These are phyloP conservation scores for Fraxinus americana DNA, from an alignment of 257 asterid genomes.

Conservation along the genomic window DNA sequence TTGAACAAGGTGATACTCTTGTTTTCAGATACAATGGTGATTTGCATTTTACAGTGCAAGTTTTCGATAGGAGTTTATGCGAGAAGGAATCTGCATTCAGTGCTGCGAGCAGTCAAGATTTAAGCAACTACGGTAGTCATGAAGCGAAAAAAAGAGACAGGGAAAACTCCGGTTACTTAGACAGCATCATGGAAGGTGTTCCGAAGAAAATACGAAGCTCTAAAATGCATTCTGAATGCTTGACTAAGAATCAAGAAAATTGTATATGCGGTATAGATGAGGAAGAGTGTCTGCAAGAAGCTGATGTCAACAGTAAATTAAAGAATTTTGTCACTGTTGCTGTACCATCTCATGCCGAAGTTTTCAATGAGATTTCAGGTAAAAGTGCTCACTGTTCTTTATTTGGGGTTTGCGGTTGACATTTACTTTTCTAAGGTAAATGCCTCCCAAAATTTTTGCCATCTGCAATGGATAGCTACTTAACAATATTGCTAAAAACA, in stretches of 20 bases:
- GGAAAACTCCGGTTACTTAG: slow-evolving; percentile 49
- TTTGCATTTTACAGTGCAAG: slow-evolving; percentile 66
- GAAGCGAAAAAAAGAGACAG: slow-evolving; percentile 56
- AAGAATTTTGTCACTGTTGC: slow-evolving; percentile 58
- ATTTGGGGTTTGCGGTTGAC: slow-evolving; percentile 1
- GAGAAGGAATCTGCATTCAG: slow-evolving; percentile 72
- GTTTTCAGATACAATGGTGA: slow-evolving; percentile 74
- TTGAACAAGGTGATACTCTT: slow-evolving; percentile 51
- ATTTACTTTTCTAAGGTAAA: slow-evolving; percentile 11
- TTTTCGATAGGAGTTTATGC: slow-evolving; percentile 70
- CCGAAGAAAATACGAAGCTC: slow-evolving; percentile 69
- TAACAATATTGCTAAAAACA: background rate
- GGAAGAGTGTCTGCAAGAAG: slow-evolving; percentile 38
- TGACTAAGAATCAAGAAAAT: slow-evolving; percentile 30
- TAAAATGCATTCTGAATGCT: slow-evolving; percentile 37
- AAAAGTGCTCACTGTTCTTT: slow-evolving; percentile 5
- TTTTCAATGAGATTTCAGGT: slow-evolving; percentile 54
- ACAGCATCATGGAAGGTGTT: slow-evolving; percentile 52
- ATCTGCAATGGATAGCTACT: background rate
- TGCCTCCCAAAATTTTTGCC: background rate
- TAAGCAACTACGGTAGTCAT: slow-evolving; percentile 36
- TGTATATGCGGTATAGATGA: slow-evolving; percentile 27
- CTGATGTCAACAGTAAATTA: slow-evolving; percentile 34
- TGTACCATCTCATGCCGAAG: slow-evolving; percentile 42
- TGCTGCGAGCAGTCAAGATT: slow-evolving; percentile 61